Evolutionary conservation across 768 basidiomycete genomes (phyloP).

Genomic region (Agrocybe pediades): DNA sequence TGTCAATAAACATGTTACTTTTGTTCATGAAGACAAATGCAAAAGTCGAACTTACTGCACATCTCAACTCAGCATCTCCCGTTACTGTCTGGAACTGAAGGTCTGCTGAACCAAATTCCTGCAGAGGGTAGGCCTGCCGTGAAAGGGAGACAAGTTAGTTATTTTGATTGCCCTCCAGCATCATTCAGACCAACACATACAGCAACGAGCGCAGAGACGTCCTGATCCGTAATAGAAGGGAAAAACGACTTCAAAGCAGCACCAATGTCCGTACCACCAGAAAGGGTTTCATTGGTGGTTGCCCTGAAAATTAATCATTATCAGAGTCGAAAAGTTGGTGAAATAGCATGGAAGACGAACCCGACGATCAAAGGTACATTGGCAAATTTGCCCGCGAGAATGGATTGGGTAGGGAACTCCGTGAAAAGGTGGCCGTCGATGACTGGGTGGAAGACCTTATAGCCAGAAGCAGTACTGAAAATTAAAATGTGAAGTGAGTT

Average conservation of each 20-base stretch:
- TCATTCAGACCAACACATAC: conserved; percentile 18
- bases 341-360: conserved; percentile 31
- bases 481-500: not conserved
- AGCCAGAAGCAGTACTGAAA: conserved; percentile 39
- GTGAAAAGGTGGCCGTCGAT: conserved; percentile 54
- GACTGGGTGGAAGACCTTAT: conserved; percentile 53
- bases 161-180: too few relatives aligned
- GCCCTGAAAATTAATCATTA: conserved; percentile 30
- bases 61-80: conserved; percentile 51
- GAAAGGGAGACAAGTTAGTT: not conserved
- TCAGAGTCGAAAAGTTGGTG: not conserved
- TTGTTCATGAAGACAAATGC: not conserved
- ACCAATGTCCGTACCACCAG: conserved; percentile 38
- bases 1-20: conserved; percentile 13
- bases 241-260: conserved; percentile 41
- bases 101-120: conserved; percentile 43
- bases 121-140: conserved; percentile 40
- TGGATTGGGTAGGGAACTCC: conserved; percentile 48
- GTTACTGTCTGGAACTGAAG: conserved; percentile 48
- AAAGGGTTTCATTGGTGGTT: conserved; percentile 62
- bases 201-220: conserved; percentile 37
- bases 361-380: conserved; percentile 61
- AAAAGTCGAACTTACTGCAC: conserved; percentile 50
- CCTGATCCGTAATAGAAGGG: conserved; percentile 42
- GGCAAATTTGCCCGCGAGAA: conserved; percentile 46